Conservation (phyloP, 2,329 filamentous ascomycete species). For the Pseudogymnoascus sp. region DNA sequence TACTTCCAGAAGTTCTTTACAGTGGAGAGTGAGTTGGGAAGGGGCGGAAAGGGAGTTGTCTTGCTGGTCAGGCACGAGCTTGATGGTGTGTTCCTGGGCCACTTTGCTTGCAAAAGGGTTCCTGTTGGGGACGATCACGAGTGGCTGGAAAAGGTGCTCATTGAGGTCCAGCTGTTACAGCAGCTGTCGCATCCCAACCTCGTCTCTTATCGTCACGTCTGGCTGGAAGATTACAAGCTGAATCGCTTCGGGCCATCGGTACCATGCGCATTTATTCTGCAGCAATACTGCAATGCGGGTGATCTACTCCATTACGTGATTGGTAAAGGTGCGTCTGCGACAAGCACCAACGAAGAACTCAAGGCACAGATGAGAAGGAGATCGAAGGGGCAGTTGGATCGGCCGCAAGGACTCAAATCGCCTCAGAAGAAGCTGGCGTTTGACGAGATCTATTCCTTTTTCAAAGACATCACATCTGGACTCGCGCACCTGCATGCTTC, state of each 20-base stretch:
- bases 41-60: conserved; percentile 91
- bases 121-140: conserved; percentile 90
- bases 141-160: conserved; percentile 89
- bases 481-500: conserved; percentile 82
- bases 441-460: conserved; percentile 94
- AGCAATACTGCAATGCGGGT: conserved; percentile 93
- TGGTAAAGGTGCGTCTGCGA: conserved; percentile 54
- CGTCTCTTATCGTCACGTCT: conserved; percentile 94
- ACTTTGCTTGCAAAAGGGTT: conserved; percentile 95
- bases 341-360: conserved; percentile 69
- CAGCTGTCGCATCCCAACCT: conserved; percentile 90
- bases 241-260: conserved; percentile 85
- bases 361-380: conserved; percentile 80
- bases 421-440: conserved; percentile 47
- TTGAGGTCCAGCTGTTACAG: conserved; percentile 88
- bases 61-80: conserved; percentile 88
- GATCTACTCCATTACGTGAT: conserved; percentile 84
- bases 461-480: conserved; percentile 89
- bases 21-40: conserved; percentile 76
- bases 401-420: conserved; percentile 31
- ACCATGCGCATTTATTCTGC: conserved; percentile 91
- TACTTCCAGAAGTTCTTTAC: conserved; percentile 94
- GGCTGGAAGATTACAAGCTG: conserved; percentile 83
- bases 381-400: conserved; percentile 69
- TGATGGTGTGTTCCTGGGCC: conserved; percentile 73